Percentiles rank a stretch among this genome's conserved stretches.
Conservation (phyloP, 176 grass and related monocot species). For the Triticum turgidum region DNA sequence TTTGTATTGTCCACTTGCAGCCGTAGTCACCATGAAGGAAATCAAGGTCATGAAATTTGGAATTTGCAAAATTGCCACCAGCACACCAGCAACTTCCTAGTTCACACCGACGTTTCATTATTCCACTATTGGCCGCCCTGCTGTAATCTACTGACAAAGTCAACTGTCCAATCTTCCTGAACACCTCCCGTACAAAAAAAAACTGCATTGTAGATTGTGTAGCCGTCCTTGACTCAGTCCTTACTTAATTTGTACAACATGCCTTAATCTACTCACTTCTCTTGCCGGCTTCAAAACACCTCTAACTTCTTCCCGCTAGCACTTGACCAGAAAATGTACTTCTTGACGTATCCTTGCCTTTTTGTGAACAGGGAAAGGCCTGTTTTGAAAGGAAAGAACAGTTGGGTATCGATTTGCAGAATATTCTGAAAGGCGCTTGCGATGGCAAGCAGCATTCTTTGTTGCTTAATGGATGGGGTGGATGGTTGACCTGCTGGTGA, state of each 20-base stretch:
- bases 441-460: background rate
- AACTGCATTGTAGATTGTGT: background rate
- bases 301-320: background rate
- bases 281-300: background rate
- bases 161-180: background rate
- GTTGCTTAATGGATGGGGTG: background rate
- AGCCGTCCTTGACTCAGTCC: background rate
- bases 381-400: background rate
- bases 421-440: background rate
- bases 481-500: background rate
- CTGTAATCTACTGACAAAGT: slow-evolving; percentile 9
- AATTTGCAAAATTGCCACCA: background rate
- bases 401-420: background rate
- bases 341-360: background rate
- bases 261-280: background rate
- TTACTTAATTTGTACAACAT: background rate
- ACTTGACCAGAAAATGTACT: background rate
- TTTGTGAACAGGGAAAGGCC: background rate
- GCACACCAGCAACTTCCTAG: background rate
- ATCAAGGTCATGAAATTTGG: background rate
- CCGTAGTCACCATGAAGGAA: background rate
- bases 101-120: slow-evolving; percentile 8
- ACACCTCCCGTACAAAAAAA: background rate
- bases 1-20: background rate
- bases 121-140: background rate